Evolutionary conservation across 352 stramenopile genomes (phyloP).

Genomic region (Phytophthora foliorum): DNA sequence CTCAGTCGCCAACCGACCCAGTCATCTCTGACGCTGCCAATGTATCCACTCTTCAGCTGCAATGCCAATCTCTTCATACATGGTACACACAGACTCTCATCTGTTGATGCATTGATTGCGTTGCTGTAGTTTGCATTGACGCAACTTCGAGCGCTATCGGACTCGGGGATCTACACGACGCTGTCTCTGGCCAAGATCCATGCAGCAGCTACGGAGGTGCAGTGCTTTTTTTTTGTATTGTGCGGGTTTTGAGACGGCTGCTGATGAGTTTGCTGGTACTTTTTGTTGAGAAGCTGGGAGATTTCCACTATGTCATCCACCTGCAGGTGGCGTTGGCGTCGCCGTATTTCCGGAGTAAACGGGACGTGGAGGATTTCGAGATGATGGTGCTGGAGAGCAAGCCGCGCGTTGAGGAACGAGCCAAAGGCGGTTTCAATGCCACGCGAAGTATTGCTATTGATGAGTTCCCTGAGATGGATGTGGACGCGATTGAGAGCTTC

Average conservation of each 20-base stretch:
- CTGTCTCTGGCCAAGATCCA: constrained; percentile 61
- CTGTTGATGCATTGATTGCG: background rate
- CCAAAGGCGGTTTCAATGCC: constrained; percentile 33
- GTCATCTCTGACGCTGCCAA: constrained; percentile 55
- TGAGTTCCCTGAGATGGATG: constrained; percentile 88
- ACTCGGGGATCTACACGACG: constrained; percentile 79
- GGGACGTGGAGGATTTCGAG: constrained; percentile 66
- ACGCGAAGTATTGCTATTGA: constrained; percentile 83
- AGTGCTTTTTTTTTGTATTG: background rate
- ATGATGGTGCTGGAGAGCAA: constrained; percentile 85
- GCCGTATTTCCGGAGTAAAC: constrained; percentile 75
- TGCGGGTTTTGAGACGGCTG: background rate
- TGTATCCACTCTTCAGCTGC: constrained; percentile 26
- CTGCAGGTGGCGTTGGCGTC: constrained; percentile 70
- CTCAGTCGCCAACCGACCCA: constrained; percentile 45
- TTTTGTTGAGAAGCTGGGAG: constrained; percentile 49
- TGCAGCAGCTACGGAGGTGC: constrained; percentile 63
- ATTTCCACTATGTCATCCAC: constrained; percentile 87
- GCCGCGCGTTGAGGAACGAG: constrained; percentile 30
- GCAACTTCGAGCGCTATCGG: constrained; percentile 66
- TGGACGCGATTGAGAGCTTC: constrained; percentile 79
- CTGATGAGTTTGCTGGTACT: background rate
- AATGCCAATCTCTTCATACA: no score
- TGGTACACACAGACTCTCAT: background rate
- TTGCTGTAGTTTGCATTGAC: constrained; percentile 64